Percentiles rank a stretch among this genome's conserved stretches.
Evolutionary conservation across 768 basidiomycete species (phyloP).

Genomic region (Artomyces pyxidatus): DNA sequence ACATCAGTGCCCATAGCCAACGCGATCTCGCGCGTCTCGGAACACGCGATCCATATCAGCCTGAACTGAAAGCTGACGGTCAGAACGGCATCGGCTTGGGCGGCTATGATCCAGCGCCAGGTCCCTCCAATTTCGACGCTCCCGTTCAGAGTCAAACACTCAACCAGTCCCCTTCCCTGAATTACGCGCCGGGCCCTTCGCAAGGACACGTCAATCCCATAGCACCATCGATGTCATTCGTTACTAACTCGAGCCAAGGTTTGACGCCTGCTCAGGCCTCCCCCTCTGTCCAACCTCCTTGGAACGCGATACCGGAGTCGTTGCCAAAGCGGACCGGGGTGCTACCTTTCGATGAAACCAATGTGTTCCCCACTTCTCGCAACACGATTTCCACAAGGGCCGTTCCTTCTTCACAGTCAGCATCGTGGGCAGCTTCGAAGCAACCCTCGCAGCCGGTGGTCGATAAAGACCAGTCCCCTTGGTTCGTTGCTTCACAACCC

Average conservation of each 20-base stretch:
- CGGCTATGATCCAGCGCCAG: constrained; percentile 7
- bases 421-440: constrained; percentile 9
- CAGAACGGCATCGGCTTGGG: constrained; percentile 10
- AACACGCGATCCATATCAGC: constrained; percentile 10
- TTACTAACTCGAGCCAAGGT: background rate
- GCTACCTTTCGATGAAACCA: constrained; percentile 12
- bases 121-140: constrained; percentile 9
- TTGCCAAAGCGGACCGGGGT: constrained; percentile 12
- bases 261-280: background rate
- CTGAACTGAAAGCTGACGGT: constrained; percentile 3
- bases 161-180: constrained; percentile 12
- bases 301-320: constrained; percentile 8
- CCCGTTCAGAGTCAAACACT: constrained; percentile 11
- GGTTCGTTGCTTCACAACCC: constrained; percentile 43
- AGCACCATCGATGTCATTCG: background rate
- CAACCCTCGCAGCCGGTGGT: constrained; percentile 9
- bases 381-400: constrained; percentile 12
- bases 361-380: constrained; percentile 10
- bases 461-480: constrained; percentile 41
- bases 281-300: constrained; percentile 3
- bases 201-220: constrained; percentile 1
- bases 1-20: constrained; percentile 5
- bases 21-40: constrained; percentile 14
- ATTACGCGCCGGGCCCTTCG: constrained; percentile 3
- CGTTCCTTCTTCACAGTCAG: constrained; percentile 15